A percentile compares a stretch with the other conserved stretches of the same genome.
phyloP scores from a whole-genome alignment of 495 filamentous ascomycete species.

The Podospora didyma region DNA sequence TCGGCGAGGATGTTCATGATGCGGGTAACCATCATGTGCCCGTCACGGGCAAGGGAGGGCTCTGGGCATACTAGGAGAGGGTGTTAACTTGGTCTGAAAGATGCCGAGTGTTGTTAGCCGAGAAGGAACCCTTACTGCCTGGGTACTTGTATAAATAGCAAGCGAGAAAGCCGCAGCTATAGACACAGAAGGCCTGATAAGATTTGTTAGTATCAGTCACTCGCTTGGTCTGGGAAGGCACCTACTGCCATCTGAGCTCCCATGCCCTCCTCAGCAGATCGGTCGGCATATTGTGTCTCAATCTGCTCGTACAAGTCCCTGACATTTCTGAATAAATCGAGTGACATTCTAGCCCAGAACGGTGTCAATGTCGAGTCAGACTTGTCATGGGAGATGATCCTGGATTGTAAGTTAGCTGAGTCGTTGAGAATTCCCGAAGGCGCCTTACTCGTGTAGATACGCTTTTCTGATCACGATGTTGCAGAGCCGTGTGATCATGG shows the following conservation, averaged over 20 bases:
- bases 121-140: constrained; percentile 25
- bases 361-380: constrained; percentile 26
- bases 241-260: constrained; percentile 50
- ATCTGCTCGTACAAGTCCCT: constrained; percentile 42
- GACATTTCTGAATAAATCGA: constrained; percentile 45
- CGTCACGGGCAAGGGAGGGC: constrained; percentile 28
- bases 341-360: constrained; percentile 43
- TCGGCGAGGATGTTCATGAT: constrained; percentile 37
- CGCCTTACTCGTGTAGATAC: constrained; percentile 42
- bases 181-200: constrained; percentile 46
- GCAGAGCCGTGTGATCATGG: constrained; percentile 45
- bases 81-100: neutral
- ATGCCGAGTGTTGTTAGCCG: neutral
- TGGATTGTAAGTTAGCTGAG: constrained; percentile 10
- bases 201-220: constrained; percentile 3
- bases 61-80: constrained; percentile 32
- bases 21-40: constrained; percentile 34
- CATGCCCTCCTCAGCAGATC: constrained; percentile 36
- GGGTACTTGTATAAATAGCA: constrained; percentile 45
- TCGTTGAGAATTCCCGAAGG: neutral
- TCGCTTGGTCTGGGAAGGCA: neutral
- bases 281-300: constrained; percentile 40
- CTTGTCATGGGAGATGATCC: constrained; percentile 38
- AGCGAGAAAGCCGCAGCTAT: constrained; percentile 46
- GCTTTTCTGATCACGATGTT: constrained; percentile 48